These are phyloP conservation scores for Aspergillus ochraceoroseus DNA, from an alignment of 2,329 filamentous ascomycete species.

Conservation along the genomic window DNA sequence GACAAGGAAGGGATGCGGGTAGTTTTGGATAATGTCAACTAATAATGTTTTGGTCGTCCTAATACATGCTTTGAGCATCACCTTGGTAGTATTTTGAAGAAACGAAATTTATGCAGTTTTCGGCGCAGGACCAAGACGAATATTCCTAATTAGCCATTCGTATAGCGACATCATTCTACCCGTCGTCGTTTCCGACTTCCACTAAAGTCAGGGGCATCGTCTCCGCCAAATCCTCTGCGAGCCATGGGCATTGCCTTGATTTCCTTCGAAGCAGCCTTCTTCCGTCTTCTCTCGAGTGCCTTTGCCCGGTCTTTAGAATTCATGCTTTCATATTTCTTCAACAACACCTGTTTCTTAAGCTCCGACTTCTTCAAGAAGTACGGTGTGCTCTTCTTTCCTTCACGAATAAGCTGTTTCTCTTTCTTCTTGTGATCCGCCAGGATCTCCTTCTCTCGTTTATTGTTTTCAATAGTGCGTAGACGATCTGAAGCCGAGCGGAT, in stretches of 20 bases:
- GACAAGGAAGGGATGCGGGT: conserved; percentile 9
- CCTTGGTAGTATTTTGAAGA: too few species aligned
- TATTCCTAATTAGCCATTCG: too few species aligned
- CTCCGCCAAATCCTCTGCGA: conserved; percentile 43
- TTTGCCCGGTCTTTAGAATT: conserved; percentile 79
- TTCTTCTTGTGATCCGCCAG: conserved; percentile 69
- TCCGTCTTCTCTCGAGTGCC: conserved; percentile 78
- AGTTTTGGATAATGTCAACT: conserved; percentile 19
- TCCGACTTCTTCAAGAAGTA: conserved; percentile 92
- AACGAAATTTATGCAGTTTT: too few species aligned
- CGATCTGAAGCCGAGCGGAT: conserved; percentile 74
- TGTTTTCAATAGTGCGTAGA: conserved; percentile 64
- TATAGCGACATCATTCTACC: conserved; percentile 19
- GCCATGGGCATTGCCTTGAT: conserved; percentile 65
- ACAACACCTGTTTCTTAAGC: conserved; percentile 77
- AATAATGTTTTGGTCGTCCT: conserved; percentile 12
- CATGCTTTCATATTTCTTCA: conserved; percentile 75
- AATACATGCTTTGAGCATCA: too few species aligned
- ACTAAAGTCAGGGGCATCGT: conserved; percentile 21
- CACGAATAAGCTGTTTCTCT: conserved; percentile 77
- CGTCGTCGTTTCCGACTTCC: conserved; percentile 29
- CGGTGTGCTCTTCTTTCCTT: conserved; percentile 74
- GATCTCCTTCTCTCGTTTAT: conserved; percentile 65
- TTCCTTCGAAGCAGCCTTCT: conserved; percentile 84
- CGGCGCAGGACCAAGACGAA: too few species aligned